Base-by-base conservation (phyloP, 1,284 basidiomycete genomes). In the Chalciporus sp. region DNA sequence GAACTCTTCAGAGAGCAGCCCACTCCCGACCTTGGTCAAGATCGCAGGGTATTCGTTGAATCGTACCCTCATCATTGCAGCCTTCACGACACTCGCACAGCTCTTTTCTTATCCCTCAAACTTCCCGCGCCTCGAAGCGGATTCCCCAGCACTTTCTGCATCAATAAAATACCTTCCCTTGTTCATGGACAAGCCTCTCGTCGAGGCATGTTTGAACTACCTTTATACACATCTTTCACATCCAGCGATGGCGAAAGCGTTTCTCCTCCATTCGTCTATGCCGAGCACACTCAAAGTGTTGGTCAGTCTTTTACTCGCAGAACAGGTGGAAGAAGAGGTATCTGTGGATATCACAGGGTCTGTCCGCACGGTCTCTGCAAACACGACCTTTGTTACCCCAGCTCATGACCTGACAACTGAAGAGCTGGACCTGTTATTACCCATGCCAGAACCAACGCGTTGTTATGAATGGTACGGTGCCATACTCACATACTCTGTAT, bases 151-250 rank as follows among this genome's bases (percentile, higher is more conserved):
- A 3, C 75, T 91, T 28, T 73, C 73, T 8, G 81, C 83, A 2
- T 76, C 86, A 7, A 77, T 92, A 56, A 80, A 83, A 61, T 88
- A 86, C 61, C 79, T 93, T 8, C 86, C 91, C n/a, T 77, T 92
- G 0, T 79, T 91, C 63, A 63, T 76, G 42, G 92, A 94, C 72
- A 83, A 82, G 58, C 75, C 78, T 12, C 76, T 94, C 20, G 74
- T 87, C 4, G 85, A 89, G 47, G 82, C 84, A 4, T 82, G 81
- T 46, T 66, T 94, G 51, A 90, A 90, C 66, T 92, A 86, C 62
- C 68, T 94, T 10, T 91, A 92, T 65, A 75, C 82, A 10, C 88
- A 93, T 68, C 75, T 93, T 17, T 86, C 88, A 7, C 78, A 89
- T 63, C 81, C 86, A 11, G 73, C 84, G 2, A 87, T 90, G 81